Evolutionary conservation across 2,329 filamentous ascomycete species (phyloP).

Genomic region (Colletotrichum echinochloae): DNA sequence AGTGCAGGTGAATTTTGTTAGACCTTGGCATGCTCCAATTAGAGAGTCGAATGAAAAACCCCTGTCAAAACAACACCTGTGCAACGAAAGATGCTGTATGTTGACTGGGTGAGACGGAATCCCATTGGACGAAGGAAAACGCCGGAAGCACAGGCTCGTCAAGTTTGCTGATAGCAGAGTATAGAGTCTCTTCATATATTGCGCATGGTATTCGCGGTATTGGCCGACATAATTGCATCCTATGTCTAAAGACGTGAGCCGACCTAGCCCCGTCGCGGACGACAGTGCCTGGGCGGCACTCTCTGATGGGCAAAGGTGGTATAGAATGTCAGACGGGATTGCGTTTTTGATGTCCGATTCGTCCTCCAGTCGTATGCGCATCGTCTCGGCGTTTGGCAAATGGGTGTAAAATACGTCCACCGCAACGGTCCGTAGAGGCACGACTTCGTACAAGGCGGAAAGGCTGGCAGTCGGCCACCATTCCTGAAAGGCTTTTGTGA

Average conservation of each 20-base stretch:
- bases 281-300: fast-evolving
- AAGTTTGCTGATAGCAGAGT: not conserved
- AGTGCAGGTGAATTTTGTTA: not conserved
- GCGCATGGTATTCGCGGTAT: fast-evolving
- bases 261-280: not conserved
- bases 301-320: not conserved
- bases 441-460: not conserved
- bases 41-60: not conserved
- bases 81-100: no score
- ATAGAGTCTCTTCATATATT: fast-evolving
- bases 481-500: not conserved
- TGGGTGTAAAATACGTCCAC: not conserved
- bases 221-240: not conserved
- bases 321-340: not conserved
- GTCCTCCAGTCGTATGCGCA: not conserved
- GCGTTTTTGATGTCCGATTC: fast-evolving
- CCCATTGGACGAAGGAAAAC: not conserved
- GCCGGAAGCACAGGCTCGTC: not conserved
- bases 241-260: not conserved
- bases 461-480: not conserved
- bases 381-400: not conserved
- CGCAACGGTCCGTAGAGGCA: fast-evolving
- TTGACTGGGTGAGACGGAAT: not conserved
- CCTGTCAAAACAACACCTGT: no score
- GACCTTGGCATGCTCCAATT: not conserved